Conservation (phyloP, 495 filamentous ascomycete genomes). For the Rhypophila decipiens region DNA sequence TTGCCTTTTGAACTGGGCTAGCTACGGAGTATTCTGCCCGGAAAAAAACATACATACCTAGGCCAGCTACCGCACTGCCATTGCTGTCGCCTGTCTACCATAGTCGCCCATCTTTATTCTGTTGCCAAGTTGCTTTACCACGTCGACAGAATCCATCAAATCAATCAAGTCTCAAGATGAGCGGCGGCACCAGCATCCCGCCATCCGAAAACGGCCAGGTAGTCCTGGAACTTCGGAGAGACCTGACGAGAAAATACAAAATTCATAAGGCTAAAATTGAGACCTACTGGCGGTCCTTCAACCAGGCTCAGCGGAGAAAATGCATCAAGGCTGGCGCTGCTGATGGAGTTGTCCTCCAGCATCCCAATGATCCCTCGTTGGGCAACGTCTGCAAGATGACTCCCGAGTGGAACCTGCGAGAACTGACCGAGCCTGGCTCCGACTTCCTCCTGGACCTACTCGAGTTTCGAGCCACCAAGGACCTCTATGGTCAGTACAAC, state of each 20-base stretch:
- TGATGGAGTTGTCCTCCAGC: slow-evolving; percentile 14
- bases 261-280: slow-evolving; percentile 12
- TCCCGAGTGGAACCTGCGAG: slow-evolving; percentile 34
- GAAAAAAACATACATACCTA: too few species aligned
- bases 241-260: slow-evolving; percentile 16
- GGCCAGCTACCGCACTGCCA: too few species aligned
- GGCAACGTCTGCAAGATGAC: slow-evolving; percentile 22
- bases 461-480: slow-evolving; percentile 23
- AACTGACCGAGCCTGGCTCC: slow-evolving; percentile 23
- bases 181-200: too few species aligned
- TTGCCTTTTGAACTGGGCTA: too few species aligned
- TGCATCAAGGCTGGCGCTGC: slow-evolving; percentile 17
- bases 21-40: too few species aligned
- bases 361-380: slow-evolving; percentile 12
- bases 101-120: too few species aligned
- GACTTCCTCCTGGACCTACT: slow-evolving; percentile 26
- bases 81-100: too few species aligned
- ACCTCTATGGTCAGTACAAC: slow-evolving; percentile 22
- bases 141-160: too few species aligned
- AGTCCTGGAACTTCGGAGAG: too few species aligned
- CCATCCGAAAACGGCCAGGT: too few species aligned
- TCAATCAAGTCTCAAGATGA: too few species aligned
- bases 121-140: too few species aligned
- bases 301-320: slow-evolving; percentile 12
- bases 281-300: slow-evolving; percentile 21